Evolutionary conservation across 2,329 filamentous ascomycete species (phyloP), one percentile per base, ranked within the genome.

Genomic region (Dothideomycetes sp.): DNA sequence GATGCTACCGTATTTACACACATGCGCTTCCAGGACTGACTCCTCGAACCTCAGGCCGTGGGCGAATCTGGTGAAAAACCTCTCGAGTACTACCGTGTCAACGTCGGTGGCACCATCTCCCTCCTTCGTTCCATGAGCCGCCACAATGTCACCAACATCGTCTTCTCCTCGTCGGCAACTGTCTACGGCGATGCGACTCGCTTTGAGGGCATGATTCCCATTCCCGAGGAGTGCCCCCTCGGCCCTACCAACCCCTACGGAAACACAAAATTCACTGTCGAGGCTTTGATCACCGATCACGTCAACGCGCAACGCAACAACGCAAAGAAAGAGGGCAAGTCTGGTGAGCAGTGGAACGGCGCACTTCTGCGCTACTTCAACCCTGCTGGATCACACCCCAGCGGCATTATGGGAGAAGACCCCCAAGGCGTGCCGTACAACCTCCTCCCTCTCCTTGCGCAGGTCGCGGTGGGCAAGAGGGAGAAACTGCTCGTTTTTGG

Each of bases 211-310:
- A 98, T 98, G 91, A 98, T 98, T 50, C 91, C 91, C 48, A 98
- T 98, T 57, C 91, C 91, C 37, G 91, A 98, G 69, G 72, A 84
- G 64, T 98, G 91, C 73, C 91, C 93, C 45, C 85, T 94, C 47
- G 89, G 87, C 37, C 86, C 91, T 11, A 98, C 91, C 51, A 98
- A 96, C 72, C 87, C 89, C 18, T 98, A 98, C 65, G 93, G 91
- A 47, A 86, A 86, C 65, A 98, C 91, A 49, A 98, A 98, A 72
- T 81, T 84, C 55, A 84, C 81, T 51, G 87, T 94, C 47, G 91
- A 98, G 71, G 75, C 72, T 50, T 80, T 94, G 63, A 95, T 98
- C 61, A 87, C 81, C 51, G 91, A 98, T 64, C 79, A 85, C 54
- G 75, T 96, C 63, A 81, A 84, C 43, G 84, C 89, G 14, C 81